Conservation (phyloP, 2,329 filamentous ascomycete species). For the Teratosphaeria pseudoeucalypti region DNA sequence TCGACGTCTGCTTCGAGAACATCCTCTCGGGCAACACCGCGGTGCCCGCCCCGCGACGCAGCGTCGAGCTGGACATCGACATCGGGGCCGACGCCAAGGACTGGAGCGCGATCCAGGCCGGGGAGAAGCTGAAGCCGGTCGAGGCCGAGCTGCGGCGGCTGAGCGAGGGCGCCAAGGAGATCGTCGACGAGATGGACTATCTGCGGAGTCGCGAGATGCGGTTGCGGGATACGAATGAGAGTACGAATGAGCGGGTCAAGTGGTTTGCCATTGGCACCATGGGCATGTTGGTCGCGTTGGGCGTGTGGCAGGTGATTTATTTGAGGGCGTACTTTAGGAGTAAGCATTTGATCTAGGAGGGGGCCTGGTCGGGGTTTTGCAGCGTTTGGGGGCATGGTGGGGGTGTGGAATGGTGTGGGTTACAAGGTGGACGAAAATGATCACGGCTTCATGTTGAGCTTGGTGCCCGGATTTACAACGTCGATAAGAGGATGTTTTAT, state of each 20-base stretch:
- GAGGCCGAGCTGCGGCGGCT: constrained; percentile 89
- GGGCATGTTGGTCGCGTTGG: constrained; percentile 76
- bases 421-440: neutral
- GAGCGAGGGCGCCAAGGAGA: constrained; percentile 79
- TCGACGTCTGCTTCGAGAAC: constrained; percentile 96
- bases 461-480: neutral
- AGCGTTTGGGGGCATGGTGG: too few relatives aligned
- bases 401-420: too few relatives aligned
- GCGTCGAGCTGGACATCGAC: constrained; percentile 86
- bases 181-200: constrained; percentile 95
- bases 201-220: constrained; percentile 82
- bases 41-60: constrained; percentile 47
- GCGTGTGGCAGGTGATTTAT: constrained; percentile 96
- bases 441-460: too few relatives aligned
- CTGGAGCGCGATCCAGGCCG: constrained; percentile 91
- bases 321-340: constrained; percentile 91
- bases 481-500: neutral
- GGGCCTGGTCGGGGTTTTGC: neutral
- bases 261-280: constrained; percentile 96
- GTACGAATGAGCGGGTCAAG: constrained; percentile 96
- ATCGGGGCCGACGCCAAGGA: constrained; percentile 96
- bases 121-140: constrained; percentile 94
- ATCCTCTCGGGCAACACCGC: constrained; percentile 43
- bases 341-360: constrained; percentile 42
- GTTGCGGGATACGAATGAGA: constrained; percentile 97